phyloP scores from a whole-genome alignment of 106 monocot genomes.

The Cymbidium sinense region DNA sequence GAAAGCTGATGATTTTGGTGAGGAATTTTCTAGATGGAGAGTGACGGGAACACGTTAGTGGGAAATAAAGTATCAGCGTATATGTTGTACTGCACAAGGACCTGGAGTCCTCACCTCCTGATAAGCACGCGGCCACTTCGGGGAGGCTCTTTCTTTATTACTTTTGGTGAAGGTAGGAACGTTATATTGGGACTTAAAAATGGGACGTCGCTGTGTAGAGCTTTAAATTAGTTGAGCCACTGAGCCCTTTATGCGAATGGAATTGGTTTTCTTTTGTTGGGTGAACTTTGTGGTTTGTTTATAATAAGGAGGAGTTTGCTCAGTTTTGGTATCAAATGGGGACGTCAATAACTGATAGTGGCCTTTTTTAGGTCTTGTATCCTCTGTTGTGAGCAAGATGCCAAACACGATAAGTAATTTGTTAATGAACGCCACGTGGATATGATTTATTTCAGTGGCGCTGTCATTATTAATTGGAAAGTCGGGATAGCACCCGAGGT shows the following conservation, averaged over 20 bases:
- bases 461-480: too few relatives aligned
- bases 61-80: background rate
- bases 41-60: background rate
- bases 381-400: background rate
- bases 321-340: background rate
- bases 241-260: background rate
- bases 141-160: slow-evolving; percentile 2
- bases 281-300: background rate
- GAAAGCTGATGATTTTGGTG: background rate
- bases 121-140: slow-evolving; percentile 3
- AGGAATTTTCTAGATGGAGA: background rate
- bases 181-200: background rate
- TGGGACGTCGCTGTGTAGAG: background rate
- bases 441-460: too few relatives aligned
- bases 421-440: background rate
- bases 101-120: slow-evolving; percentile 6
- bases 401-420: background rate
- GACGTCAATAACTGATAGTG: background rate
- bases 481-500: too few relatives aligned
- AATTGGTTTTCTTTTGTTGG: background rate
- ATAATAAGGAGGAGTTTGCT: background rate
- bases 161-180: background rate
- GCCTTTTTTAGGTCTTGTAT: background rate
- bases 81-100: slow-evolving; percentile 1
- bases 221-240: background rate